Conservation (phyloP, 176 grass and related monocot species). For the Oryza rufipogon region DNA sequence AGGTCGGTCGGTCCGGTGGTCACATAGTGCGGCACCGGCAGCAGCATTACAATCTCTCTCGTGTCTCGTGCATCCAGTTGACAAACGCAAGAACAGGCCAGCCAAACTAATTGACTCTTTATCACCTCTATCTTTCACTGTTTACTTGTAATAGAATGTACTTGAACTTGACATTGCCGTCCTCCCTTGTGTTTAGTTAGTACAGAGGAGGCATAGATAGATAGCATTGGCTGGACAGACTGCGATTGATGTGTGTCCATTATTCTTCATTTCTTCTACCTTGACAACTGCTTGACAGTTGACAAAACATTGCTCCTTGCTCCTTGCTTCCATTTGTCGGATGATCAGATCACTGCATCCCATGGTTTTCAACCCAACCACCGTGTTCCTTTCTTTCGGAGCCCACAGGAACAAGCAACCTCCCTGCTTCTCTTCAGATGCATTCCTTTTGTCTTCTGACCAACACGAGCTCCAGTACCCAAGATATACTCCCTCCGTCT, state of each 20-base stretch:
- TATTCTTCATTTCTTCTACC: not conserved
- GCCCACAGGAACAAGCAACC: not conserved
- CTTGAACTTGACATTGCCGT: not conserved
- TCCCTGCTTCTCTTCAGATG: too few relatives aligned
- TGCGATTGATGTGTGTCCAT: not conserved
- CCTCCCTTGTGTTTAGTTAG: not conserved
- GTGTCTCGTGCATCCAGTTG: not conserved
- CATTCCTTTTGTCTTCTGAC: not conserved
- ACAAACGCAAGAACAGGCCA: not conserved
- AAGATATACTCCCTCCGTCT: too few relatives aligned
- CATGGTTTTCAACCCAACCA: not conserved
- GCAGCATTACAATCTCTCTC: not conserved
- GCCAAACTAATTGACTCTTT: not conserved
- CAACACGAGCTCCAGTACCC: not conserved
- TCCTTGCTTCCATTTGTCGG: not conserved
- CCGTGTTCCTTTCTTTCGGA: not conserved
- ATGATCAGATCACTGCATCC: not conserved
- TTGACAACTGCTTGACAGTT: not conserved
- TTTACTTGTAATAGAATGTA: not conserved
- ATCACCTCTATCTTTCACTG: not conserved
- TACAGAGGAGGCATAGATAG: too few relatives aligned
- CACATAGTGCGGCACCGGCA: not conserved
- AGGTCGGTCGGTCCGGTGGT: not conserved
- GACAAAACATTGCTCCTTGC: not conserved
- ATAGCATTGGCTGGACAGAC: not conserved